Evolutionary conservation across 495 filamentous ascomycete genomes (phyloP).

Genomic region (Lepidopterella palustris): DNA sequence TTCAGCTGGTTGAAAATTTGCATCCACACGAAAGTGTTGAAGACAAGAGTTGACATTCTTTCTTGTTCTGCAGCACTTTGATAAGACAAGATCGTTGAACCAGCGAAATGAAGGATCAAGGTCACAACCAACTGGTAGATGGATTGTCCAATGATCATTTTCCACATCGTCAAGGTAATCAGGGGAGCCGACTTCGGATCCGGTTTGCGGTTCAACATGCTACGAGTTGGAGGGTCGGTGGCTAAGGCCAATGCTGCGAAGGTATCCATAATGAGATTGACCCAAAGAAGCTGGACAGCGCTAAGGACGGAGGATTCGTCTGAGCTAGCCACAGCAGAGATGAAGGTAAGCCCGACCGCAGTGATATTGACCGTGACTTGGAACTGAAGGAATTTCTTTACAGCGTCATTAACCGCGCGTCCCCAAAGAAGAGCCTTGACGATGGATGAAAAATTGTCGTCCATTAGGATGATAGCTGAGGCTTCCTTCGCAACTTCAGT

Average conservation of each 20-base stretch:
- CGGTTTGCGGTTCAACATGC: conserved; percentile 66
- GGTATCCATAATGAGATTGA: conserved; percentile 94
- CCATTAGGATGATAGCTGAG: conserved; percentile 89
- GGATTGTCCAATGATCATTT: conserved; percentile 84
- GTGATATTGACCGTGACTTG: conserved; percentile 91
- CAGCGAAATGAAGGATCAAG: conserved; percentile 70
- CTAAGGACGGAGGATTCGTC: conserved; percentile 69
- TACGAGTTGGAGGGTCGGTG: conserved; percentile 68
- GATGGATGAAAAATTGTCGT: conserved; percentile 89
- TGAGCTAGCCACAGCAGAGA: conserved; percentile 64
- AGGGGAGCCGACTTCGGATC: conserved; percentile 70
- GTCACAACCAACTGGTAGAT: conserved; percentile 79
- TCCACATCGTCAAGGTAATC: conserved; percentile 82
- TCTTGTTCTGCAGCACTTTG: conserved; percentile 33
- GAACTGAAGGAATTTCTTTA: conserved; percentile 90
- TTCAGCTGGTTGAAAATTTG: conserved; percentile 90
- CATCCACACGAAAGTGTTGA: conserved; percentile 95
- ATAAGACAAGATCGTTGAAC: conserved; percentile 56
- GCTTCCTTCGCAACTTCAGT: conserved; percentile 92
- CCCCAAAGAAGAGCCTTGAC: conserved; percentile 86
- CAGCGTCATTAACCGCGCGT: conserved; percentile 78
- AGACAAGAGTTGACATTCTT: conserved; percentile 64
- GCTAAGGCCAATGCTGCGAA: conserved; percentile 89
- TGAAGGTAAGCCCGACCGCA: conserved; percentile 74
- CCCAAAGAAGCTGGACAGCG: conserved; percentile 83